Evolutionary conservation across 202 grass and related monocot species (phyloP), one percentile per base, ranked within the genome.

Genomic region (Elaeis oleifera): DNA sequence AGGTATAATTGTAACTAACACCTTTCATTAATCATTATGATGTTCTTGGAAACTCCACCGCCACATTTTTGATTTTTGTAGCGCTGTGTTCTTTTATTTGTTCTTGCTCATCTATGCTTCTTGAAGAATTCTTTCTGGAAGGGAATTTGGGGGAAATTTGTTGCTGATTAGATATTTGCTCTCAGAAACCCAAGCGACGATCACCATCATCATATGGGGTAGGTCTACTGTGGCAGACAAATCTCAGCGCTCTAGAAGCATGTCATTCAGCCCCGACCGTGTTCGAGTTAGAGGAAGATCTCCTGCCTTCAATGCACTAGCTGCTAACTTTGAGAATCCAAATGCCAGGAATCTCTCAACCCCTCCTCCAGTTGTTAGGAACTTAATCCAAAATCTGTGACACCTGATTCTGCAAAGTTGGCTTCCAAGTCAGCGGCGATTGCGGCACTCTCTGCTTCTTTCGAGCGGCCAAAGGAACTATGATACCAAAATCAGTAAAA

Each of bases 181-280:
- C 70, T 60, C 80, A 99, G 94, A 99, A 86, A 69, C 85, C 94
- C 17, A 99, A 99, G 70, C 68, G 94, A 29, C 77, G 85, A 56
- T 68, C 83, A 54, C 56, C 61, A 18, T 64, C 70, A 50, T 28
- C 28, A 44, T 70, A 80, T 70, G 75, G 77, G 83, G 92, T 62
- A 80, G 81, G 23, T 70, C 68, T 22, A 48, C 28, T 1, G 79
- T 80, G 70, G 80, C 84, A 77, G 89, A 94, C 36, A 83, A 81
- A 74, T 92, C 94, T 75, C 88, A 99, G 55, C 80, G 78, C 51
- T 71, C 85, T 17, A 83, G 94, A 89, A 99, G 94, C 78, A 88
- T 94, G 88, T 89, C 94, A 17, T 89, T 87, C 52, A 99, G 88
- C 69, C 94, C 94, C 19, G 94, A 99, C 18, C 78, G 88, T 51